Percentiles rank a stretch among this genome's conserved stretches.
Evolutionary conservation across 2,329 filamentous ascomycete species (phyloP).

Genomic region (Nigrospora sphaerica): DNA sequence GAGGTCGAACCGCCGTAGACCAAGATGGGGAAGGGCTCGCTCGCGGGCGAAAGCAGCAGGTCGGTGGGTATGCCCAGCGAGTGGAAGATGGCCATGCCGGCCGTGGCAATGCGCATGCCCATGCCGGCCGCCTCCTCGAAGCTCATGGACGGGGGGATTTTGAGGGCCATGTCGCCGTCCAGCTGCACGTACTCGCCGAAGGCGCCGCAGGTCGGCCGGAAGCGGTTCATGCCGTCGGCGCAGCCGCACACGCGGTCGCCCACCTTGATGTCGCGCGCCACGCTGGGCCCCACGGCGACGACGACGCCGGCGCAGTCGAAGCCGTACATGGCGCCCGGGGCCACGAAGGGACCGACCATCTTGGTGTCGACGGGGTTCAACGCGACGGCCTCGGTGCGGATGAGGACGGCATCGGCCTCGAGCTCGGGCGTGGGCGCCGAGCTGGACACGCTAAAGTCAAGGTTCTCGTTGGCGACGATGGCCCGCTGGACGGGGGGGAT

Average conservation of each 20-base stretch:
- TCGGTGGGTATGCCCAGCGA: slow-evolving; percentile 6
- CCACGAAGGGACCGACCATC: slow-evolving; percentile 5
- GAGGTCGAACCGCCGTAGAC: slow-evolving; percentile 7
- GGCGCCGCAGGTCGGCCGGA: background rate
- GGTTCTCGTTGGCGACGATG: background rate
- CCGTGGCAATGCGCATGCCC: slow-evolving; percentile 2
- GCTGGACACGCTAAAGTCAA: background rate
- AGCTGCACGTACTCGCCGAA: slow-evolving; percentile 3
- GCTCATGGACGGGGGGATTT: background rate
- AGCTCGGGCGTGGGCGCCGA: slow-evolving; percentile 1
- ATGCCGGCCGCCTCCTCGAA: slow-evolving; percentile 7
- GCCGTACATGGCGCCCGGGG: slow-evolving; percentile 8
- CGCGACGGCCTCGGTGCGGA: slow-evolving; percentile 5
- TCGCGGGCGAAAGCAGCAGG: background rate
- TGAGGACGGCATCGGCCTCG: slow-evolving; percentile 3
- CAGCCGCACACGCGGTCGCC: slow-evolving; percentile 12
- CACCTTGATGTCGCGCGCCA: slow-evolving; percentile 3
- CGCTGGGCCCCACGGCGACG: slow-evolving; percentile 7
- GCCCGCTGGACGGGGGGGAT: background rate
- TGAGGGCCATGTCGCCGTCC: background rate
- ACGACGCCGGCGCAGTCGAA: slow-evolving; percentile 15
- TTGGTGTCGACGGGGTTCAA: slow-evolving; percentile 11
- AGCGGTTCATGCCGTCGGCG: background rate
- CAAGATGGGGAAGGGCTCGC: slow-evolving; percentile 1
- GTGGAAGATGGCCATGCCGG: slow-evolving; percentile 8